Evolutionary conservation across 148 eudicot genomes (phyloP).

Genomic region (Heliamphora exappendiculata): DNA sequence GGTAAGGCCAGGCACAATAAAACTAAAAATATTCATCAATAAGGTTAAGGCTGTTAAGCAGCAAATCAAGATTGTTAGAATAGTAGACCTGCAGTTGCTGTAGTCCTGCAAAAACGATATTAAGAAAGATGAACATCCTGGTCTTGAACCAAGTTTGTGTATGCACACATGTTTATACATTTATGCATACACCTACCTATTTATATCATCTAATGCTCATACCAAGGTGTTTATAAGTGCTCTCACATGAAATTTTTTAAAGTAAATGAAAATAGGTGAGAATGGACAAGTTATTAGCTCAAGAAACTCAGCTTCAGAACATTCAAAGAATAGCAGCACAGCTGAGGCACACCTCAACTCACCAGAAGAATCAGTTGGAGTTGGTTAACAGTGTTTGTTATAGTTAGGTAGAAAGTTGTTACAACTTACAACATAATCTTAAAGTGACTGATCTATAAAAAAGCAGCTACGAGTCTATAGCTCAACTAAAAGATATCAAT

Average conservation of each 20-base stretch:
- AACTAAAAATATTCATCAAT: background rate
- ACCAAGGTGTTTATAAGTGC: background rate
- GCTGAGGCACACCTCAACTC: too few species aligned
- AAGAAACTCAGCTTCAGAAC: too few species aligned
- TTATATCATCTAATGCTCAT: background rate
- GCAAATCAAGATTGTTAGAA: background rate
- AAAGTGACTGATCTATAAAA: too few species aligned
- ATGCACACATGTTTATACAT: background rate
- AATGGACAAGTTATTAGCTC: background rate
- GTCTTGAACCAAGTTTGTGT: background rate
- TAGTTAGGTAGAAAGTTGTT: too few species aligned
- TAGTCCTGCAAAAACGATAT: background rate
- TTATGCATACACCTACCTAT: background rate
- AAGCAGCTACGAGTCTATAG: background rate
- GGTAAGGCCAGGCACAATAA: background rate
- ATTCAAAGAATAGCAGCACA: too few species aligned
- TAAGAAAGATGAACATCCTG: background rate
- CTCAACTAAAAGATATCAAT: background rate
- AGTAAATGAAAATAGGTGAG: background rate
- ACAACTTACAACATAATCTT: too few species aligned
- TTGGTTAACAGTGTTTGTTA: background rate
- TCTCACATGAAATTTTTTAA: background rate
- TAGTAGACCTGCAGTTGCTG: background rate
- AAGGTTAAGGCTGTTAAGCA: conserved; percentile 5
- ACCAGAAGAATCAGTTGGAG: too few species aligned